Base-by-base conservation (phyloP, 177 flowering plant species). In the Vitis hybrid region DNA sequence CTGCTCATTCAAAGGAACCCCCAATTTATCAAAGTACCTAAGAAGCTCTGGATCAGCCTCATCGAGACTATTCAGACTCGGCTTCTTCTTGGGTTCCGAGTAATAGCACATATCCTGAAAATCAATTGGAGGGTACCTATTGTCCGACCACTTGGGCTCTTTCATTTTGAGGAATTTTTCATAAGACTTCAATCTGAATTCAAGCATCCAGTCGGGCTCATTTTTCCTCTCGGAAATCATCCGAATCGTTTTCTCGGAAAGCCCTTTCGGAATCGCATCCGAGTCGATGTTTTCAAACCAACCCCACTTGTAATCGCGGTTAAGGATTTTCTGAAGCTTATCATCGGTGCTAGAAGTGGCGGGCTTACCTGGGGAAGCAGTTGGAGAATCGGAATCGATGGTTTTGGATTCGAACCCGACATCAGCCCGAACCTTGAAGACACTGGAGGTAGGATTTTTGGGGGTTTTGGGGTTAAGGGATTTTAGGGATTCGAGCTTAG, bases 121-220 rank as follows among this genome's bases (percentile, higher is more conserved):
- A 82, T 91, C 79, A 51, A 93, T 85, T 1, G 82, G 64, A 1
- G 93, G 93, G 78, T 91, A 93, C n/a, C 59, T 61, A 79, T 93
- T 91, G 69, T 93, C 98, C 4, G 98, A 93, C 98, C 98, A 95
- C 1, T 78, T 80, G 6, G 99, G 99, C 70, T 93, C 97, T 62
- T 52, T 81, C 99, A 95, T 84, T 10, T 78, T 84, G 52, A 89
- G 48, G 61, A 90, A 95, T 27, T 80, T 89, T 52, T 82, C 80
- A 78, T 69, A 91, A 19, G 99, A 82, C 8, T 78, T 83, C 72
- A 93, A 73, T 40, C 98, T 80, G 70, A 89, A 90, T 64, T 87
- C 86, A 52, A 95, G 88, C 99, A 93, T 93, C 99, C 99, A 95
- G 49, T 89, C 90, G 2, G 99, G 99, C 55, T 91, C 98, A 21